Percentiles rank a stretch among this genome's conserved stretches.
phyloP scores from a whole-genome alignment of 441 rosid genomes.

The Hura crepitans region DNA sequence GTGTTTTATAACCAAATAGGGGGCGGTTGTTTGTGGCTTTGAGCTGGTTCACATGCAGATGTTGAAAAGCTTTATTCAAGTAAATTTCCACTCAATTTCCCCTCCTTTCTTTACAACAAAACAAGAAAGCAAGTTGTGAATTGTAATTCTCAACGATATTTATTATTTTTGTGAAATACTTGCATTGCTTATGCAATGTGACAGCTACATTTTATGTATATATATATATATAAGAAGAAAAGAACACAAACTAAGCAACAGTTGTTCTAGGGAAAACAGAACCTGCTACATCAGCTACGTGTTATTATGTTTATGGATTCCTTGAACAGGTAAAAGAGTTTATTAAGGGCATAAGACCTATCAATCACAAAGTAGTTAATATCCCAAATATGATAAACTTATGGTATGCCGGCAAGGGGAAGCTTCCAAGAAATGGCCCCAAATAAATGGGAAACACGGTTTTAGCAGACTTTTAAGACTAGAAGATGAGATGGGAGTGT shows the following conservation, averaged over 20 bases:
- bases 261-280: too few species aligned
- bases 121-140: not conserved
- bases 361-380: too few species aligned
- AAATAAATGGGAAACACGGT: too few species aligned
- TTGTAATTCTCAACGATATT: not conserved
- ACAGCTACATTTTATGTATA: not conserved
- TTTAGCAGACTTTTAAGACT: too few species aligned
- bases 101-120: not conserved
- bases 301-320: too few species aligned
- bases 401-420: too few species aligned
- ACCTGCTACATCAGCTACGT: too few species aligned
- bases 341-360: too few species aligned
- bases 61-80: not conserved
- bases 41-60: not conserved
- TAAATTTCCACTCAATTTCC: not conserved
- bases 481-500: too few species aligned
- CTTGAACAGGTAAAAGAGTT: too few species aligned
- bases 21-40: not conserved
- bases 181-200: not conserved
- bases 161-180: not conserved
- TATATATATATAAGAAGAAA: not conserved
- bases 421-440: too few species aligned
- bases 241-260: not conserved
- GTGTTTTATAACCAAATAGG: not conserved
- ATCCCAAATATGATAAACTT: too few species aligned